Conservation (phyloP, 2,329 filamentous ascomycete species). For the Dothideomycetes sp. region DNA sequence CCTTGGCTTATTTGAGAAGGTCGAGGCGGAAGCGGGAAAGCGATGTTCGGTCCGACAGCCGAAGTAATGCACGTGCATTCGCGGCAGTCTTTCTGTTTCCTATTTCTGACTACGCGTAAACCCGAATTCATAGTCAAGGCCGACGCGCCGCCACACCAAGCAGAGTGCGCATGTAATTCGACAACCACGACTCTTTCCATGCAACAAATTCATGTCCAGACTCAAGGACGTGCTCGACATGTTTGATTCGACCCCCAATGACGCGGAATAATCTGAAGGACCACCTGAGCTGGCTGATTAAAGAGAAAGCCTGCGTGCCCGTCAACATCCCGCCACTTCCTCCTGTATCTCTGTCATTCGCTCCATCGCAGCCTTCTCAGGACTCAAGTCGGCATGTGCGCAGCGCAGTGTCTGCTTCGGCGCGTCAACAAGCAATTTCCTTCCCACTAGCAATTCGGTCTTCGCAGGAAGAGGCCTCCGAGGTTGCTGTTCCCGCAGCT, state of each 20-base stretch:
- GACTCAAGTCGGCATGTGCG: background rate
- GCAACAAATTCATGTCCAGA: background rate
- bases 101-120: background rate
- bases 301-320: constrained; percentile 34
- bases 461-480: background rate
- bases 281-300: constrained; percentile 38
- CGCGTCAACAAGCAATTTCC: background rate
- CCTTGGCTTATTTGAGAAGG: no score
- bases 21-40: no score
- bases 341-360: background rate
- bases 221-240: background rate
- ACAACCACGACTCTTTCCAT: no score
- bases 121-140: background rate
- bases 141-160: background rate
- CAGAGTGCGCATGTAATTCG: no score
- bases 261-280: constrained; percentile 37
- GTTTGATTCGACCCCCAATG: constrained; percentile 22
- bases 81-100: background rate
- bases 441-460: background rate
- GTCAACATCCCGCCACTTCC: constrained; percentile 12
- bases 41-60: no score
- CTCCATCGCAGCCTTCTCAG: constrained; percentile 1
- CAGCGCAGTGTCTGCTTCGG: background rate
- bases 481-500: background rate
- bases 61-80: no score